Conservation (phyloP, 78 protist species). For the Guillardia theta region DNA sequence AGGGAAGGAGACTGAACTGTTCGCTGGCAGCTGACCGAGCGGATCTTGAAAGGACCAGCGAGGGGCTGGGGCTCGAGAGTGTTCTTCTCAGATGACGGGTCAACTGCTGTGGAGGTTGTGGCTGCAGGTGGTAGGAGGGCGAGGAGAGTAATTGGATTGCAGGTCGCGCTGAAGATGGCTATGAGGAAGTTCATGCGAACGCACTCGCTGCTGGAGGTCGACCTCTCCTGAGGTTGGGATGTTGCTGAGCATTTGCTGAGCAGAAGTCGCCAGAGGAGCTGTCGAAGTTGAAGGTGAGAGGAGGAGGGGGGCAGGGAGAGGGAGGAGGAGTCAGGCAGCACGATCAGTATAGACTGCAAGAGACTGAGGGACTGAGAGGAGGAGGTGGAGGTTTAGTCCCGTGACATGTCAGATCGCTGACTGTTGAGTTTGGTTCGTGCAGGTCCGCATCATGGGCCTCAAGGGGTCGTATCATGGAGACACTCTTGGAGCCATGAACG, state of each 20-base stretch:
- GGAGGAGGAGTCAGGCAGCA: neutral
- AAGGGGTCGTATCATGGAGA: slow-evolving; percentile 56
- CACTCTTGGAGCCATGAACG: slow-evolving; percentile 54
- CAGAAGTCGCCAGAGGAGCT: neutral
- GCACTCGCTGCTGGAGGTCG: neutral
- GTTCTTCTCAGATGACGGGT: slow-evolving; percentile 59
- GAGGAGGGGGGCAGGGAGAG: neutral
- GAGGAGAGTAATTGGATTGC: neutral
- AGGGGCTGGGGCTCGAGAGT: slow-evolving; percentile 39
- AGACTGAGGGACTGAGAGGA: neutral
- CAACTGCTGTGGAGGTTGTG: slow-evolving; percentile 61
- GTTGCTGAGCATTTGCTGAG: neutral
- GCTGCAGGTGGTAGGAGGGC: neutral
- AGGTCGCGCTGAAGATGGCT: slow-evolving; percentile 56
- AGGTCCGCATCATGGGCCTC: neutral
- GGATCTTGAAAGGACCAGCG: too few species aligned
- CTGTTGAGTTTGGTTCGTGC: neutral
- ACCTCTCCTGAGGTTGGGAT: neutral
- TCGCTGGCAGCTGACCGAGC: too few species aligned
- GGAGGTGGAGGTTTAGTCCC: neutral
- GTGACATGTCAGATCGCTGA: neutral
- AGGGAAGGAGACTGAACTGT: too few species aligned
- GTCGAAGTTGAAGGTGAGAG: neutral
- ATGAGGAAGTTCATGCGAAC: neutral
- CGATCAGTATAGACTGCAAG: neutral